Evolutionary conservation across 2,329 filamentous ascomycete genomes (phyloP).

Genomic region (Ophiocordyceps sinensis): DNA sequence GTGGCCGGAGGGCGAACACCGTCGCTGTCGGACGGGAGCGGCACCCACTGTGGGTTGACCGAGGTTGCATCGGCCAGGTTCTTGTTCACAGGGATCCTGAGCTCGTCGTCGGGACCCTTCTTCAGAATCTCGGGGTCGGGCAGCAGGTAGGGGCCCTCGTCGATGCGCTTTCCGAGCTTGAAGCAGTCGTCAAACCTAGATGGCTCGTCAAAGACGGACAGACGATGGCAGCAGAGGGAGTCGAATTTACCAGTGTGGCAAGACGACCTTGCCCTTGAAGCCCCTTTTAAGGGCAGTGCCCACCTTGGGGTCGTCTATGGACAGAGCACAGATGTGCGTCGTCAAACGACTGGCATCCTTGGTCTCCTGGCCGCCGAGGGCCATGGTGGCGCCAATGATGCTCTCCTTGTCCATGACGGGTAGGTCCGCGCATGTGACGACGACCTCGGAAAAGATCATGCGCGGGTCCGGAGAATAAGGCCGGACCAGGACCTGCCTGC

Average conservation of each 20-base stretch:
- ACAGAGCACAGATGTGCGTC: conserved; percentile 80
- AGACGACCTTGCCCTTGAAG: conserved; percentile 64
- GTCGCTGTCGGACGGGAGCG: conserved; percentile 25
- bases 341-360: conserved; percentile 56
- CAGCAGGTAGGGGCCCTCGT: conserved; percentile 71
- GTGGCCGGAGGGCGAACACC: conserved; percentile 39
- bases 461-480: conserved; percentile 83
- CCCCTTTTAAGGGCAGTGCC: conserved; percentile 46
- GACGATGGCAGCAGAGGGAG: not conserved
- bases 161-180: conserved; percentile 80
- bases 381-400: conserved; percentile 77
- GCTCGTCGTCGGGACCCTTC: conserved; percentile 36
- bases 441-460: conserved; percentile 77
- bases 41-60: conserved; percentile 27
- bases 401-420: conserved; percentile 80
- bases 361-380: conserved; percentile 74
- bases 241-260: conserved; percentile 67
- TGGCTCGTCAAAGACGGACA: not conserved
- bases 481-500: conserved; percentile 61
- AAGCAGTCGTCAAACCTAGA: conserved; percentile 90
- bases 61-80: conserved; percentile 55
- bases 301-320: conserved; percentile 60
- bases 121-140: conserved; percentile 76
- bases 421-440: conserved; percentile 70
- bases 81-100: conserved; percentile 41